phyloP scores from a whole-genome alignment of 768 basidiomycete species.

The Boletus pseudo-olivaceus region DNA sequence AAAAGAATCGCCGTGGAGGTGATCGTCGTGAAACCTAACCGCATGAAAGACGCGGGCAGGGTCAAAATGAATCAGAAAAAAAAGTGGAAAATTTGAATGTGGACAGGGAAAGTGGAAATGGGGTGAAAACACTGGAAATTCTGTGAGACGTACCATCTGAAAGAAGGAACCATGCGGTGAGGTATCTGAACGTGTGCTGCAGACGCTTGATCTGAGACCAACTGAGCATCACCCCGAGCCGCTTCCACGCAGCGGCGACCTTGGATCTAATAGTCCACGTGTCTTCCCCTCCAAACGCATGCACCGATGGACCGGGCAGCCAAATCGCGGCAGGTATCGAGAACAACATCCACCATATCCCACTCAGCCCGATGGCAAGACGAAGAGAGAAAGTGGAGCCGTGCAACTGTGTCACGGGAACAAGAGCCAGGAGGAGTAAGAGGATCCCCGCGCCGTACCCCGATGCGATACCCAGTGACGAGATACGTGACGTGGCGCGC shows the following conservation, averaged over 20 bases:
- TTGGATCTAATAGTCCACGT: slow-evolving; percentile 50
- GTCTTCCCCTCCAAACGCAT: not conserved
- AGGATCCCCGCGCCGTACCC: slow-evolving; percentile 85
- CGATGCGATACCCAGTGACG: slow-evolving; percentile 79
- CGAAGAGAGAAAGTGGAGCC: slow-evolving; percentile 78
- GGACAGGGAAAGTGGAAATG: not conserved
- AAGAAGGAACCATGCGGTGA: slow-evolving; percentile 92
- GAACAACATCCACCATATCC: slow-evolving; percentile 84
- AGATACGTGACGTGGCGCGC: slow-evolving; percentile 76
- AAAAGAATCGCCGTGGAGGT: slow-evolving; percentile 91
- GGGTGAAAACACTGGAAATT: not conserved
- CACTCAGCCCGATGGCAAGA: slow-evolving; percentile 80
- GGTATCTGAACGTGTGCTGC: slow-evolving; percentile 82
- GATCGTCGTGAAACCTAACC: slow-evolving; percentile 82
- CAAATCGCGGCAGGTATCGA: slow-evolving; percentile 75
- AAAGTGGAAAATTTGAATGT: not conserved
- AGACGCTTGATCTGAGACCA: slow-evolving; percentile 71
- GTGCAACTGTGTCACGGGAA: slow-evolving; percentile 71
- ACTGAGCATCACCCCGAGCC: slow-evolving; percentile 70
- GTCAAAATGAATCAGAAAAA: not conserved
- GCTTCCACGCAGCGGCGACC: slow-evolving; percentile 67
- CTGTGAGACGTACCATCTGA: slow-evolving; percentile 65
- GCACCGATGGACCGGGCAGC: slow-evolving; percentile 46
- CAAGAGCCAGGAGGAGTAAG: slow-evolving; percentile 64
- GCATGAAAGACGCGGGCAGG: no score